Evolutionary conservation across 208 protist genomes (phyloP).

Genomic region (Acanthamoeba culbertsoni): DNA sequence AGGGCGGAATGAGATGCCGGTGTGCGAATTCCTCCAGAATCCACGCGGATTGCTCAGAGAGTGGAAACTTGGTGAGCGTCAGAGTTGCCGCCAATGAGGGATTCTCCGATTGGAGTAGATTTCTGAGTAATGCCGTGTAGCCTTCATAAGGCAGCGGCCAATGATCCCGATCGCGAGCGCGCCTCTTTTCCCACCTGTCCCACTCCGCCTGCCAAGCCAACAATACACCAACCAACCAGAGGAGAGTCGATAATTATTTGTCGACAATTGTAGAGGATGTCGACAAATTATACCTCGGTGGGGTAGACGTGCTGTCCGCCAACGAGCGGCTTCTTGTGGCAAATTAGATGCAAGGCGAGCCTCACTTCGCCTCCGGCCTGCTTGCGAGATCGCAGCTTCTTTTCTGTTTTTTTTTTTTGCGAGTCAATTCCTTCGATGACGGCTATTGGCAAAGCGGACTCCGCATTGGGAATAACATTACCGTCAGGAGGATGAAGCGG

Average conservation of each 20-base stretch:
- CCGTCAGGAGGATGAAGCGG: not conserved
- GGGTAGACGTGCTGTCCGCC: not conserved
- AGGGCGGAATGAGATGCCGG: not conserved
- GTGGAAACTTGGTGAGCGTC: not conserved
- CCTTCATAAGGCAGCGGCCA: not conserved
- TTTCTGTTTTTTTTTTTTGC: not conserved
- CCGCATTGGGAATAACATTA: not conserved
- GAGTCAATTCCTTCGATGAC: not conserved
- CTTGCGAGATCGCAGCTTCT: not conserved
- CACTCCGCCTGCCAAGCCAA: not conserved
- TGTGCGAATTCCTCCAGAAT: slow-evolving; percentile 18
- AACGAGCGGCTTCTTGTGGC: not conserved
- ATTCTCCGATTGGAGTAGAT: not conserved
- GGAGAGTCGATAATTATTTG: not conserved
- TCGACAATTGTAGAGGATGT: not conserved
- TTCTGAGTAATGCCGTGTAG: not conserved
- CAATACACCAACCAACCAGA: not conserved
- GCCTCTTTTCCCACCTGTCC: not conserved
- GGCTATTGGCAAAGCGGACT: not conserved
- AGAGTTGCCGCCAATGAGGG: not conserved
- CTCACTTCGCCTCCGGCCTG: not conserved
- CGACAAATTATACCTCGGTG: not conserved
- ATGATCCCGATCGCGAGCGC: not conserved
- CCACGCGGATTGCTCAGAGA: not conserved
- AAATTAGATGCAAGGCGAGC: not conserved